Percentiles rank a stretch among this genome's conserved stretches.
Evolutionary conservation across 192 early-diverging fungal genomes (phyloP).

Genomic region (Coemansia erecta): DNA sequence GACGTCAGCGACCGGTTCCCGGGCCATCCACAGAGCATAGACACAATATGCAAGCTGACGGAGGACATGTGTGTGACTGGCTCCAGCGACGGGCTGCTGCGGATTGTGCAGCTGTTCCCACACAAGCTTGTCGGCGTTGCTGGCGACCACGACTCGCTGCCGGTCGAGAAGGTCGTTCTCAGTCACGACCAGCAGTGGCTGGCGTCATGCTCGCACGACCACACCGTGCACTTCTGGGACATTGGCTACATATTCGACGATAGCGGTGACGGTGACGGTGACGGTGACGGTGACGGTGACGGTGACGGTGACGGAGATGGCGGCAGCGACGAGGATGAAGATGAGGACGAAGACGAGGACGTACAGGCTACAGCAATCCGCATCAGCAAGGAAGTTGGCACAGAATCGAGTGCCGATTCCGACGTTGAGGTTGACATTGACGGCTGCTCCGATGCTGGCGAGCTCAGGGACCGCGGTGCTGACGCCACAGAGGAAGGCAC

Average conservation of each 20-base stretch:
- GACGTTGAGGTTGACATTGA: slow-evolving; percentile 49
- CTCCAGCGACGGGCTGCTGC: slow-evolving; percentile 86
- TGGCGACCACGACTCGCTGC: slow-evolving; percentile 86
- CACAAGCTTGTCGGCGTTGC: slow-evolving; percentile 88
- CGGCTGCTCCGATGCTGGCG: slow-evolving; percentile 38
- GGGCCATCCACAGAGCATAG: slow-evolving; percentile 91
- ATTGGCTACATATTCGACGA: slow-evolving; percentile 62
- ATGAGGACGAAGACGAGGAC: slow-evolving; percentile 14
- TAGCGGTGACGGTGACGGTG: slow-evolving; percentile 49
- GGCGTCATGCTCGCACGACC: slow-evolving; percentile 84
- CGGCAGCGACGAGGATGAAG: neutral
- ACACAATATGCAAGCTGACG: slow-evolving; percentile 78
- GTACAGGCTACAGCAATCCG: slow-evolving; percentile 46
- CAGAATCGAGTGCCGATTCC: slow-evolving; percentile 12
- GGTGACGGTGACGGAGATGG: neutral
- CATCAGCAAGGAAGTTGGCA: slow-evolving; percentile 37
- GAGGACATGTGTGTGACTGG: slow-evolving; percentile 88
- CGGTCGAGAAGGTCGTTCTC: slow-evolving; percentile 79
- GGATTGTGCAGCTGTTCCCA: slow-evolving; percentile 83
- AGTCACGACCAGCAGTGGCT: slow-evolving; percentile 72
- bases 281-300: slow-evolving; percentile 47
- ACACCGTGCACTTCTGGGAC: slow-evolving; percentile 87
- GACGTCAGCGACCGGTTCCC: slow-evolving; percentile 92
- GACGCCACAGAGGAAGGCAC: neutral
- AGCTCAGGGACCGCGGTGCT: slow-evolving; percentile 13